These are phyloP conservation scores for Tetrahymena elliotti DNA, from an alignment of 73 alveolate genomes.

Conservation along the genomic window DNA sequence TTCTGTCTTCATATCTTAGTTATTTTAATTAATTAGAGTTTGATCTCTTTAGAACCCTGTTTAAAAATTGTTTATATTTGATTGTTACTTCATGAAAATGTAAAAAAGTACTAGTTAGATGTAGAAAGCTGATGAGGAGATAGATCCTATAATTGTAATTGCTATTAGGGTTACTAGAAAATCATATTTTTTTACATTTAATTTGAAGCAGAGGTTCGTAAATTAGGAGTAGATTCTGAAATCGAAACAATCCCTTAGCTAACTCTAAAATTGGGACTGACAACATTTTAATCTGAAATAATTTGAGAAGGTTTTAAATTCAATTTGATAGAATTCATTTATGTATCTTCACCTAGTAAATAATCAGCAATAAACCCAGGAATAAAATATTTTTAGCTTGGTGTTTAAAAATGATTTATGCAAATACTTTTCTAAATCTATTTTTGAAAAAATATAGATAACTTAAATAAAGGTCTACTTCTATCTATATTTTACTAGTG, in stretches of 20 bases:
- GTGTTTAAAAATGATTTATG: neutral
- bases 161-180: neutral
- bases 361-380: neutral
- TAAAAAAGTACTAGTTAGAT: neutral
- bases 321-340: neutral
- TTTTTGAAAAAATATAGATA: neutral
- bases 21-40: neutral
- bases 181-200: neutral
- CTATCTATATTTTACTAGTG: neutral
- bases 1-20: neutral
- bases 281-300: neutral
- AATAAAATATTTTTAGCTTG: neutral
- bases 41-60: neutral
- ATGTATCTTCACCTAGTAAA: neutral
- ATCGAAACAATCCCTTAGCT: neutral
- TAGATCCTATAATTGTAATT: neutral
- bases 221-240: neutral
- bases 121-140: neutral
- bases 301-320: neutral
- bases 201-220: neutral
- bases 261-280: neutral
- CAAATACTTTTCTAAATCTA: neutral
- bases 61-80: neutral
- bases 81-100: neutral
- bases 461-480: neutral